Conservation (phyloP, 1,284 basidiomycete species). For the Coniophora puteana region DNA sequence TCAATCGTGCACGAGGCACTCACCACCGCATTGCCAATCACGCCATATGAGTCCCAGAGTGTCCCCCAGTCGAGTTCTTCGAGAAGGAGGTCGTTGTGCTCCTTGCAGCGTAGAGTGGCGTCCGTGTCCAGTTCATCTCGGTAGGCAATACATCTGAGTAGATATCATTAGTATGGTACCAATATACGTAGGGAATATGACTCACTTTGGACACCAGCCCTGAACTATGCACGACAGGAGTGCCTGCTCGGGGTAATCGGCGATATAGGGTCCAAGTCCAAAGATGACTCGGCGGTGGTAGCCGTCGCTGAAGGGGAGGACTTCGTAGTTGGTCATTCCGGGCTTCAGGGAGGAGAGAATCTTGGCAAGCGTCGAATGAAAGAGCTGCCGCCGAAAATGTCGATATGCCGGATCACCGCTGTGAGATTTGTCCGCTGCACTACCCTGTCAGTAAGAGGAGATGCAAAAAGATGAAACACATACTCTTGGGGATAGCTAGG, state of each 20-base stretch:
- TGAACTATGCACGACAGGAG: neutral
- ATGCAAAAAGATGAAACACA: neutral
- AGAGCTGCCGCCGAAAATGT: slow-evolving; percentile 7
- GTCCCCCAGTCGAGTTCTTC: neutral
- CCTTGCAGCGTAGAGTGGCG: neutral
- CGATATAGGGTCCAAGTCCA: neutral
- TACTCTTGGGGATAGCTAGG: slow-evolving; percentile 32
- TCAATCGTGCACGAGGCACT: neutral
- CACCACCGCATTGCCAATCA: neutral
- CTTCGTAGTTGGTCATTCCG: slow-evolving; percentile 5
- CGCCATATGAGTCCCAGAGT: neutral
- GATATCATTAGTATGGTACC: neutral
- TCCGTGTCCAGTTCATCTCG: neutral
- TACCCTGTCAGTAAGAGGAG: neutral
- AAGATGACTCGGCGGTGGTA: neutral
- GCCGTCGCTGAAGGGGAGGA: neutral
- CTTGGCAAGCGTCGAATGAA: slow-evolving; percentile 3
- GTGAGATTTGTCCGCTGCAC: slow-evolving; percentile 5
- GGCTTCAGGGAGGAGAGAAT: slow-evolving; percentile 4
- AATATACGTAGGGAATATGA: neutral
- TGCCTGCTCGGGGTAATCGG: neutral
- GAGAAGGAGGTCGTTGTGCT: neutral
- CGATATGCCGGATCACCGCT: slow-evolving; percentile 2
- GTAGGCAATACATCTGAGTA: neutral
- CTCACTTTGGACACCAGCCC: neutral